Evolutionary conservation across 495 filamentous ascomycete genomes (phyloP).

Genomic region (Lindgomyces ingoldianus): DNA sequence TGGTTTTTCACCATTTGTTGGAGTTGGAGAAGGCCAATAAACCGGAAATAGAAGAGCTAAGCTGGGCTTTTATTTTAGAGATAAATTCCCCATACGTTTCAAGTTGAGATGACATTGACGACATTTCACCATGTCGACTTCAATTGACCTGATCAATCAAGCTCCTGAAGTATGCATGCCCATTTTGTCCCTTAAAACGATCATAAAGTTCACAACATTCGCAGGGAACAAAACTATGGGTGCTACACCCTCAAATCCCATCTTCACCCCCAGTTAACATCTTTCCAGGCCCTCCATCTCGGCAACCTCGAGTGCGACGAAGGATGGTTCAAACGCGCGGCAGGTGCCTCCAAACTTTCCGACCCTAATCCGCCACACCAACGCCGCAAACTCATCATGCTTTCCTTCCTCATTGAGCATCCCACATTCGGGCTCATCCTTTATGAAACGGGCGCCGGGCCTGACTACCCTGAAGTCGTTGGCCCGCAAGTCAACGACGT

Average conservation of each 20-base stretch:
- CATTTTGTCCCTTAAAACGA: neutral
- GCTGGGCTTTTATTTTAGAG: neutral
- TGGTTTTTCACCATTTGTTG: too few relatives aligned
- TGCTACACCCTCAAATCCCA: neutral
- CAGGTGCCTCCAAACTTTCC: slow-evolving; percentile 32
- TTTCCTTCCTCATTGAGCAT: slow-evolving; percentile 54
- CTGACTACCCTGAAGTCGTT: slow-evolving; percentile 49
- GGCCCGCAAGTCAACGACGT: slow-evolving; percentile 49
- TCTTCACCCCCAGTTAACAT: neutral
- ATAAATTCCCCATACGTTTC: neutral
- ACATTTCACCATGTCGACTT: slow-evolving; percentile 8
- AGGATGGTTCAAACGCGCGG: slow-evolving; percentile 34
- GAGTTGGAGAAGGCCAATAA: neutral
- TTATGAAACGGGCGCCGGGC: slow-evolving; percentile 55
- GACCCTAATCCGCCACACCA: slow-evolving; percentile 32
- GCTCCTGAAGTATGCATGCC: slow-evolving; percentile 24
- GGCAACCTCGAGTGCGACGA: slow-evolving; percentile 40
- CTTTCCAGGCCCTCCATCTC: slow-evolving; percentile 29
- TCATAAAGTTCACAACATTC: neutral
- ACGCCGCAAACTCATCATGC: slow-evolving; percentile 49
- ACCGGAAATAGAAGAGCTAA: neutral
- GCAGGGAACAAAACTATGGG: slow-evolving; percentile 41
- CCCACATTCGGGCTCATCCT: slow-evolving; percentile 54
- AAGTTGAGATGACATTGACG: neutral
- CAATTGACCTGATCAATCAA: slow-evolving; percentile 32